These are phyloP conservation scores for Rhodamnia argentea DNA, from an alignment of 345 rosid genomes.

Conservation along the genomic window DNA sequence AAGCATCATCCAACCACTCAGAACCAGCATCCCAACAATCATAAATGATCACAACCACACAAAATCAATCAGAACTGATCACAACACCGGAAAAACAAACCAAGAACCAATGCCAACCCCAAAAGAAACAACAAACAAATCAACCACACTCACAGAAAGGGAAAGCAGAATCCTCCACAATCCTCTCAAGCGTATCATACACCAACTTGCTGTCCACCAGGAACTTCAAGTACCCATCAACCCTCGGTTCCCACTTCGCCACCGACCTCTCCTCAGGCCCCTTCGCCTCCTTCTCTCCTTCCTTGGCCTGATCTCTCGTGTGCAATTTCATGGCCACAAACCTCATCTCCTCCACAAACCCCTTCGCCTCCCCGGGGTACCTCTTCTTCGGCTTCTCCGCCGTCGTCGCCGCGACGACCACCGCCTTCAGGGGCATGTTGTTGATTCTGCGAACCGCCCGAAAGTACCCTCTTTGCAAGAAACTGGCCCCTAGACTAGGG, in stretches of 20 bases:
- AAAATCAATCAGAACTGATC: background rate
- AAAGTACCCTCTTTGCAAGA: slow-evolving; percentile 10
- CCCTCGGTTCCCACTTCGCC: slow-evolving; percentile 65
- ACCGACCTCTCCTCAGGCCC: slow-evolving; percentile 58
- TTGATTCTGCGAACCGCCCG: background rate
- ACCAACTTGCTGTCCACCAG: slow-evolving; percentile 91
- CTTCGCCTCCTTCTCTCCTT: slow-evolving; percentile 76
- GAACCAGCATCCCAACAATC: background rate
- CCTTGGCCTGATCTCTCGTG: slow-evolving; percentile 77
- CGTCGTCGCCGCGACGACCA: slow-evolving; percentile 38
- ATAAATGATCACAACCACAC: background rate
- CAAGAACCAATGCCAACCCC: background rate
- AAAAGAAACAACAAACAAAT: background rate
- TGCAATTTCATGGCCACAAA: slow-evolving; percentile 93
- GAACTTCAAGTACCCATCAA: slow-evolving; percentile 80
- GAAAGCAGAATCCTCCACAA: slow-evolving; percentile 47
- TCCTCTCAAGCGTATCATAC: slow-evolving; percentile 75
- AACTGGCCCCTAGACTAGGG: slow-evolving; percentile 16
- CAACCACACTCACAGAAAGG: slow-evolving; percentile 57
- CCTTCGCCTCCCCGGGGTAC: slow-evolving; percentile 84
- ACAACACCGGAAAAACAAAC: background rate
- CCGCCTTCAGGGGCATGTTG: slow-evolving; percentile 30
- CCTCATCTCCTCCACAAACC: slow-evolving; percentile 99
- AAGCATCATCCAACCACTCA: background rate
- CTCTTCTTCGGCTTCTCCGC: slow-evolving; percentile 67